These are phyloP conservation scores for Herpetomonas samuelpessoai DNA, from an alignment of 208 protist genomes.

Conservation along the genomic window DNA sequence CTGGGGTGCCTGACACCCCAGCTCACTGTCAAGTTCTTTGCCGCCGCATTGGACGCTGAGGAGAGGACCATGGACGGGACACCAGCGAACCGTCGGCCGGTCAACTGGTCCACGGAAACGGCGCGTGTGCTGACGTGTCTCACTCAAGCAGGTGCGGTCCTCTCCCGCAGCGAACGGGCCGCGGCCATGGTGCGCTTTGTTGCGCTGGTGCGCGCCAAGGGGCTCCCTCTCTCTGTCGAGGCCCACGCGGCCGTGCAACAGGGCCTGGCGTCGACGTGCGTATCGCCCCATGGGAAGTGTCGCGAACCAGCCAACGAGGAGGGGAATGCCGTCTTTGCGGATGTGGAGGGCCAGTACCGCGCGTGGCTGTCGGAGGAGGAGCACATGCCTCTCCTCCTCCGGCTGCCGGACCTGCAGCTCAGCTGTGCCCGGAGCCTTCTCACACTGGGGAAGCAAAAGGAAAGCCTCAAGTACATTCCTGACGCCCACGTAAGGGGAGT, in stretches of 20 bases:
- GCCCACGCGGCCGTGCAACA: background rate
- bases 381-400: background rate
- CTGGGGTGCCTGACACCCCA: background rate
- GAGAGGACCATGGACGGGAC: background rate
- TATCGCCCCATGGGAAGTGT: too few relatives aligned
- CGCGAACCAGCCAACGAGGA: too few relatives aligned
- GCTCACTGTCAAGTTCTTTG: background rate
- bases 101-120: background rate
- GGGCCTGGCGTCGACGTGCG: background rate
- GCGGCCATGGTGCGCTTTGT: background rate
- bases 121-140: slow-evolving; percentile 2
- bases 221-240: background rate
- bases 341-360: too few relatives aligned
- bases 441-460: background rate
- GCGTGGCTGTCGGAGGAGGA: background rate
- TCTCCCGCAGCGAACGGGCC: background rate
- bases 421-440: background rate
- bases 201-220: background rate
- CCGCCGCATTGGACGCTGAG: background rate
- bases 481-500: background rate
- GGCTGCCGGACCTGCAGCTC: background rate
- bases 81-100: too few relatives aligned
- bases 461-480: background rate
- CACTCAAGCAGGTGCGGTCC: background rate
- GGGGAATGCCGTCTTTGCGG: too few relatives aligned